A percentile compares a stretch with the other conserved stretches of the same genome.
Conservation (phyloP, 768 basidiomycete species). For the Coprinopsis cinerea region DNA sequence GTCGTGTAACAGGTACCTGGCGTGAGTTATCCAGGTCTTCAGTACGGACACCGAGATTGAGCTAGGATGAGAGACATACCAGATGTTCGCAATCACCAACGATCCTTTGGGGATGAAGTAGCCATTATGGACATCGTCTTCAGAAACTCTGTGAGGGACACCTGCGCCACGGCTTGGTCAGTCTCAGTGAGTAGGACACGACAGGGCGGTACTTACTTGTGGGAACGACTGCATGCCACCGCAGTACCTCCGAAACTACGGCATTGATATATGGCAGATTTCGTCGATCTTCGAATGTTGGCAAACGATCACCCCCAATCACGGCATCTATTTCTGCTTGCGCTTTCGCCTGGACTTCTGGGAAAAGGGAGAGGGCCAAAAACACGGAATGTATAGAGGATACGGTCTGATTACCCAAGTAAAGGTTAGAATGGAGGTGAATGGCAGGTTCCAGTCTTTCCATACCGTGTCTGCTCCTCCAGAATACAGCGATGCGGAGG, state of each 20-base stretch:
- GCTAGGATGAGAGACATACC: slow-evolving; percentile 16
- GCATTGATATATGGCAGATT: slow-evolving; percentile 37
- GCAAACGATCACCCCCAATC: slow-evolving; percentile 34
- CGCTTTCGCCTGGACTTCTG: slow-evolving; percentile 31
- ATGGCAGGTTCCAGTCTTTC: too few species aligned
- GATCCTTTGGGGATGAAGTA: slow-evolving; percentile 39
- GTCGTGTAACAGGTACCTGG: slow-evolving; percentile 39
- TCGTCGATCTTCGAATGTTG: slow-evolving; percentile 31
- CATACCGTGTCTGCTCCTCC: slow-evolving; percentile 39
- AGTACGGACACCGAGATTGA: not conserved
- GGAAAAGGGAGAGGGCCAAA: slow-evolving; percentile 34
- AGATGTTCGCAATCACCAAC: slow-evolving; percentile 29
- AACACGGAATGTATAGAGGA: slow-evolving; percentile 33
- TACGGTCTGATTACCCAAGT: too few species aligned
- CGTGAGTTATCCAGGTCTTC: not conserved
- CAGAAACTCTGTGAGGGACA: slow-evolving; percentile 35
- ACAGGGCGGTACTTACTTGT: too few species aligned
- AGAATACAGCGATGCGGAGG: slow-evolving; percentile 41
- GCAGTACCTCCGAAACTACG: slow-evolving; percentile 30
- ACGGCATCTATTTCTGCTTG: slow-evolving; percentile 38
- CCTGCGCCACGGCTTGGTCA: slow-evolving; percentile 18
- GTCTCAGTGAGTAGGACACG: not conserved
- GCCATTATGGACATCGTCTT: slow-evolving; percentile 39
- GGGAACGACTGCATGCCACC: slow-evolving; percentile 30
- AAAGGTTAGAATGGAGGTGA: too few species aligned